phyloP scores from a whole-genome alignment of 495 filamentous ascomycete genomes.

The Baudoinia panamericana region DNA sequence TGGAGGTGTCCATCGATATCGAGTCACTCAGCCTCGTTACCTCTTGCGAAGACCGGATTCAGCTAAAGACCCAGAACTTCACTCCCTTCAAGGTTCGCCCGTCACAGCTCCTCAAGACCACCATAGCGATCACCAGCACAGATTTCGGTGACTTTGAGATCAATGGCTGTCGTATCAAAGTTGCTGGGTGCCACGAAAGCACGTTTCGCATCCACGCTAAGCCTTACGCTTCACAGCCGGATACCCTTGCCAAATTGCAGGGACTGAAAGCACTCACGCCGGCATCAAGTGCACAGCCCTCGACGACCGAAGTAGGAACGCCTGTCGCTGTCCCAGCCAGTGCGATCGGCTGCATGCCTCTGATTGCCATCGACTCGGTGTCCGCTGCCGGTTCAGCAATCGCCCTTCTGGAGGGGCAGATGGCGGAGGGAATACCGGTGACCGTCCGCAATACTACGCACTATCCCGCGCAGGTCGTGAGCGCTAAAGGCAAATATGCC shows the following conservation, averaged over 20 bases:
- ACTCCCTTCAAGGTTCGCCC: too few relatives aligned
- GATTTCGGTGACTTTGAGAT: constrained; percentile 61
- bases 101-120: too few relatives aligned
- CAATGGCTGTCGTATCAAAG: constrained; percentile 64
- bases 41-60: constrained; percentile 39
- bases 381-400: constrained; percentile 61
- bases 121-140: too few relatives aligned
- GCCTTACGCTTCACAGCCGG: constrained; percentile 58
- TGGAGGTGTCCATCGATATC: constrained; percentile 80
- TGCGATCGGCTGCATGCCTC: constrained; percentile 66
- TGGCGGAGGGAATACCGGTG: neutral
- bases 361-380: constrained; percentile 58
- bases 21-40: constrained; percentile 66
- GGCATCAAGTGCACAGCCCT: neutral
- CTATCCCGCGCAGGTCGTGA: constrained; percentile 1
- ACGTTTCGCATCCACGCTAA: constrained; percentile 70
- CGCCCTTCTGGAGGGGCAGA: constrained; percentile 48
- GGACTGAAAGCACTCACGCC: neutral
- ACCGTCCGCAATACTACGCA: constrained; percentile 1
- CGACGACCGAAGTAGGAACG: too few relatives aligned
- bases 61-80: constrained; percentile 49
- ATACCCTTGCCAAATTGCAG: constrained; percentile 55
- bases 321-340: constrained; percentile 38
- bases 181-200: constrained; percentile 66
- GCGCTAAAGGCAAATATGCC: neutral